A percentile compares a stretch with the other conserved stretches of the same genome.
Evolutionary conservation across 1,139 yeast genomes (phyloP).

Genomic region (Yamadazyma membranifaciens): DNA sequence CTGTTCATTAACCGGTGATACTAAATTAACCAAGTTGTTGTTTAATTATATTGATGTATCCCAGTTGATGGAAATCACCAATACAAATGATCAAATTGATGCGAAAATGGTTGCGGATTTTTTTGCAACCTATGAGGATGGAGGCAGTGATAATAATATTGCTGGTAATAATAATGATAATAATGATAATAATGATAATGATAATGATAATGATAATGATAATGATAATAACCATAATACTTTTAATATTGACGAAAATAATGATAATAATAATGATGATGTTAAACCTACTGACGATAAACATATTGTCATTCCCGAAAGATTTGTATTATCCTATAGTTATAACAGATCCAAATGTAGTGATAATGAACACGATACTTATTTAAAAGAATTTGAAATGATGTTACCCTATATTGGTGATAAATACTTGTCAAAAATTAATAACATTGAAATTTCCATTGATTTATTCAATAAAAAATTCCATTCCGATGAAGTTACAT

Average conservation of each 20-base stretch:
- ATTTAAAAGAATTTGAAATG: conserved; percentile 6
- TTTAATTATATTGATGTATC: conserved; percentile 13
- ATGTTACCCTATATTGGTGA: conserved; percentile 1
- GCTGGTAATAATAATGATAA: background rate
- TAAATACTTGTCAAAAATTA: conserved; percentile 9
- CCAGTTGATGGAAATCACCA: conserved; percentile 4
- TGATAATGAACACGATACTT: conserved; percentile 10
- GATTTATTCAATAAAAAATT: conserved; percentile 16
- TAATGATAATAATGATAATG: background rate
- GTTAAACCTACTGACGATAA: background rate
- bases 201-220: background rate
- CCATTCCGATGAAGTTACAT: conserved; percentile 10
- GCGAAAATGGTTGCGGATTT: conserved; percentile 3
- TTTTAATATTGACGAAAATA: background rate
- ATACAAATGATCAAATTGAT: background rate
- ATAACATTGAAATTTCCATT: conserved; percentile 14
- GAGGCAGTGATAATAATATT: background rate
- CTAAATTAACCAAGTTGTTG: conserved; percentile 8
- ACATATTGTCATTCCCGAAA: conserved; percentile 9
- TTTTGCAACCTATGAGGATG: background rate
- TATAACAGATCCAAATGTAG: conserved; percentile 10
- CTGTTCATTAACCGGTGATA: conserved; percentile 4
- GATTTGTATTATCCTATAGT: conserved; percentile 17
- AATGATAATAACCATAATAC: background rate
- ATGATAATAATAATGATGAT: background rate